Evolutionary conservation across 75 land plant species (phyloP).

Genomic region (Selaginella moellendorffii): DNA sequence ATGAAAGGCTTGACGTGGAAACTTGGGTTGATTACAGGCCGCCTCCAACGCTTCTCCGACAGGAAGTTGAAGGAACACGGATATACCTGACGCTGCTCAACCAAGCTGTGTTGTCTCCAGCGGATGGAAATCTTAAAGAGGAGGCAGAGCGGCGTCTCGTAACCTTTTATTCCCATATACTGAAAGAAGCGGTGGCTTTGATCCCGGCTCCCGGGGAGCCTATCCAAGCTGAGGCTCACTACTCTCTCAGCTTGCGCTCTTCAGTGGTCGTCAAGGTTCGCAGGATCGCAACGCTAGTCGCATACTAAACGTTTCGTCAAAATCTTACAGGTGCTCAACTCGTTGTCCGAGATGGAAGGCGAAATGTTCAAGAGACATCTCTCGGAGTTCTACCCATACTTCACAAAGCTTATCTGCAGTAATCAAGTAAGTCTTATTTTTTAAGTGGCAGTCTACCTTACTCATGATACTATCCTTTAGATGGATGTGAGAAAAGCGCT

Average conservation of each 20-base stretch:
- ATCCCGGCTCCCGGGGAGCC: slow-evolving; percentile 54
- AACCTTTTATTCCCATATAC: slow-evolving; percentile 62
- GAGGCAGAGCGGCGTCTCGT: slow-evolving; percentile 79
- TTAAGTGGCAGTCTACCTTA: background rate
- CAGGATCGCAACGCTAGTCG: background rate
- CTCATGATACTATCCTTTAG: slow-evolving; percentile 10
- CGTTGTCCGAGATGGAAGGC: slow-evolving; percentile 66
- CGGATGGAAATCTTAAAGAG: slow-evolving; percentile 36
- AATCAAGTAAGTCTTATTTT: slow-evolving; percentile 57
- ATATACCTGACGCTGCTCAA: slow-evolving; percentile 72
- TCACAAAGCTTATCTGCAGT: slow-evolving; percentile 86
- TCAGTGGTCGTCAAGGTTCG: slow-evolving; percentile 82
- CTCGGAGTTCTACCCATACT: slow-evolving; percentile 67
- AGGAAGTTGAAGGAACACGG: slow-evolving; percentile 69
- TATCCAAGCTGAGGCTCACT: slow-evolving; percentile 49
- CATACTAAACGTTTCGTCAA: too few species aligned
- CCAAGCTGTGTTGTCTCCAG: slow-evolving; percentile 23
- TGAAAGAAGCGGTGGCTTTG: slow-evolving; percentile 63
- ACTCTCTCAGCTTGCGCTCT: slow-evolving; percentile 55
- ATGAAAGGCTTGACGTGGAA: background rate
- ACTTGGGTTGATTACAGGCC: slow-evolving; percentile 38
- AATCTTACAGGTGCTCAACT: slow-evolving; percentile 64
- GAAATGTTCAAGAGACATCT: slow-evolving; percentile 65
- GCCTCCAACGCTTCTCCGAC: slow-evolving; percentile 80
- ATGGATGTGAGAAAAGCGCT: slow-evolving; percentile 79